phyloP scores from a whole-genome alignment of 176 grass and related monocot genomes.

The Oryza glumipatula region DNA sequence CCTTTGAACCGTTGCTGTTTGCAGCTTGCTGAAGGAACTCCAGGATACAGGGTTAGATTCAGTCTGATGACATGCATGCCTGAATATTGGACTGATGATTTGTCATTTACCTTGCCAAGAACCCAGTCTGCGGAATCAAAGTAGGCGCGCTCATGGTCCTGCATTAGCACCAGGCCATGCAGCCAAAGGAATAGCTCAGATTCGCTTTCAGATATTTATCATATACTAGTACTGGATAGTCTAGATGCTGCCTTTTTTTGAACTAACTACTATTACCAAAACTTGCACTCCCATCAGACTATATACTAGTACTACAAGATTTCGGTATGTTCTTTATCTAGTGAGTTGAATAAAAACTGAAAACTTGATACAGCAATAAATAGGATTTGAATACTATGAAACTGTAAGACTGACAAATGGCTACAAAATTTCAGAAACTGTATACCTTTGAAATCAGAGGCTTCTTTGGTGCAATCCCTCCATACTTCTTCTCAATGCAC shows the following conservation, averaged over 20 bases:
- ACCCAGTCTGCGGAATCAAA: conserved; percentile 95
- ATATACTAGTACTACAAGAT: no score
- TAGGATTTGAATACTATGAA: background rate
- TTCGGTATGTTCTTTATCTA: background rate
- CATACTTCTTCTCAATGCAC: conserved; percentile 71
- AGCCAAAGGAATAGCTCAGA: background rate
- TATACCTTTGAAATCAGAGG: conserved; percentile 91
- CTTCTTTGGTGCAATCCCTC: conserved; percentile 82
- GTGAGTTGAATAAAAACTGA: background rate
- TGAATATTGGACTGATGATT: background rate
- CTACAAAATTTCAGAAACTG: background rate
- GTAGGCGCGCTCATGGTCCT: conserved; percentile 93
- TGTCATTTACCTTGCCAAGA: conserved; percentile 72
- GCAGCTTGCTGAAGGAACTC: conserved; percentile 69
- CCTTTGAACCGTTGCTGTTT: conserved; percentile 52
- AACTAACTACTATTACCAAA: background rate
- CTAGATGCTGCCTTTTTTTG: background rate
- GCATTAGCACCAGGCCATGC: conserved; percentile 15
- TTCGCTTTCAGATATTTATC: conserved; percentile 1
- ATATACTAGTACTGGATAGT: background rate
- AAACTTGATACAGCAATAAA: background rate
- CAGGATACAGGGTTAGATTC: background rate
- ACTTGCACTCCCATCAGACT: background rate
- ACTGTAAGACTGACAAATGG: background rate
- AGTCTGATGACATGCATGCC: background rate